phyloP scores from a whole-genome alignment of 2,329 filamentous ascomycete species.

The Colletotrichum shisoi region DNA sequence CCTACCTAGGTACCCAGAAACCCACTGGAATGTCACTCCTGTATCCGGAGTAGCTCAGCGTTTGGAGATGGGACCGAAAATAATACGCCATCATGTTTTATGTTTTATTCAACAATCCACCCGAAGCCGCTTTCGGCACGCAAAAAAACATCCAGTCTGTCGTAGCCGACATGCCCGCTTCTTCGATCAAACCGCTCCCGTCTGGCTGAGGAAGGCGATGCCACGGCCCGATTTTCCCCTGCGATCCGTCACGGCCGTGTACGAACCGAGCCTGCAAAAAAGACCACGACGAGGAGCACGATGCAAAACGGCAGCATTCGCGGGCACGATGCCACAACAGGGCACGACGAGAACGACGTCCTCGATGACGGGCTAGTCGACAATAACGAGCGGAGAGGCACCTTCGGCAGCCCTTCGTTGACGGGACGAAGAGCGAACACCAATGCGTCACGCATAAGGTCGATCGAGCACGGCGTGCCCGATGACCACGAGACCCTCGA shows the following conservation, averaged over 20 bases:
- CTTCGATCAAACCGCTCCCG: not conserved
- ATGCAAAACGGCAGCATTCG: conserved; percentile 24
- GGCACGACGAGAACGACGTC: not conserved
- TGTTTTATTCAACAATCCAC: not conserved
- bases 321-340: not conserved
- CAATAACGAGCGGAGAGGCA: conserved; percentile 4
- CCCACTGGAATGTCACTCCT: conserved; percentile 18
- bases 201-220: not conserved
- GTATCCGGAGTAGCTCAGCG: too few relatives aligned
- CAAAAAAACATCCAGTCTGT: not conserved
- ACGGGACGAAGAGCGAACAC: not conserved
- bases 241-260: conserved; percentile 6
- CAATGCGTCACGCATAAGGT: not conserved
- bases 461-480: conserved; percentile 44
- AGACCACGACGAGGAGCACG: not conserved
- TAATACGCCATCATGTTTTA: not conserved
- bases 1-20: too few relatives aligned
- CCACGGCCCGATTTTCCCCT: not conserved
- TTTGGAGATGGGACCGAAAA: not conserved
- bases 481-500: conserved; percentile 53
- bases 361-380: not conserved
- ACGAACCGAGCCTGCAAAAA: not conserved
- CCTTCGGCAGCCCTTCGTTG: not conserved
- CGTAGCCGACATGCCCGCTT: not conserved
- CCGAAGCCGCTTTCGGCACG: not conserved